Base-by-base conservation (phyloP, 164 flowering plant species). In the Tetracentron sinense region DNA sequence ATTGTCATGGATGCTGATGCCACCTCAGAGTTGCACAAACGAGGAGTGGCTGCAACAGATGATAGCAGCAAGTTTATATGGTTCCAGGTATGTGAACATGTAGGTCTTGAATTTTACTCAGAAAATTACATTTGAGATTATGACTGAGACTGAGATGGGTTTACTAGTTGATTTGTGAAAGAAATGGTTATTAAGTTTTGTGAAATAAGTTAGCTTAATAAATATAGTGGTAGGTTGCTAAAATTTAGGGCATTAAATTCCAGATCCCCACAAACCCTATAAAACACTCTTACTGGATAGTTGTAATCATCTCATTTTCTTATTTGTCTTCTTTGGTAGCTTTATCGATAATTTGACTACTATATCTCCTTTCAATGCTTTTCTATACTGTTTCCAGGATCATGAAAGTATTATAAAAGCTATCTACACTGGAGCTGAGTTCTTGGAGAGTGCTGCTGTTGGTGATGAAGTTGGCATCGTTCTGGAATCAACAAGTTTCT, bases 1-100 rank as follows among this genome's bases (percentile, higher is more conserved):
- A 88, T 95, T 66, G 79, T 63, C 50, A 83, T 95, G 99, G 92
- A 90, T 81, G 97, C 98, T 73, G 92, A 92, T 78, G 99, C 97
- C 50, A 92, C 98, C 20, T 76, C 97, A 20, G 72, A 75, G 54
- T 71, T 95, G 81, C 92, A 79, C 73, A 82, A 67, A 73, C 81
- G 72, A 30, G 92, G 89, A 35, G 68, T 90, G 63, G 70, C 77
- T 69, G 65, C 85, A 59, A 88, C 99, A 23, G 84, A 92, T 74
- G 99, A 95, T 71, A 71, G 68, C 63, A 66, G 70, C 82, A 95
- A 92, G 74, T 92, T 81, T 77, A 77, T 71, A 27, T 95, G 97
- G 99, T 78, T 73, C 73, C 66, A 85, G 99, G 99, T 91, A 4
- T 8, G 44, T 38, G 14, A 38, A 38, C 14, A 10, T 38, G 11